Conservation (phyloP, 73 alveolate species). For the Paramecium sexaurelia region DNA sequence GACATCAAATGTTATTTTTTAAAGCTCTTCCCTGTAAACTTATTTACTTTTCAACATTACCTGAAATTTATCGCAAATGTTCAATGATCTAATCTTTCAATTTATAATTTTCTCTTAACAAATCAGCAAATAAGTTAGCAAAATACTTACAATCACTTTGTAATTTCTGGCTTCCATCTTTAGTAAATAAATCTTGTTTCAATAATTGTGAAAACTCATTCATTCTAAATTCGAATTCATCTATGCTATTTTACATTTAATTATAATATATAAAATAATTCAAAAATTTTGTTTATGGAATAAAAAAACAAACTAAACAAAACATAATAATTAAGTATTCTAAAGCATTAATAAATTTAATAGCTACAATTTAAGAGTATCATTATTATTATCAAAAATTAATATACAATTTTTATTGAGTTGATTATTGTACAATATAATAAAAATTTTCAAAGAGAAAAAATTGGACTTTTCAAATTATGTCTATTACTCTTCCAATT, state of each 20-base stretch:
- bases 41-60: background rate
- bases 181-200: background rate
- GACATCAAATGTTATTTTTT: background rate
- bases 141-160: conserved; percentile 7
- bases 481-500: too few species aligned
- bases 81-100: conserved; percentile 34
- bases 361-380: too few species aligned
- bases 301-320: too few species aligned
- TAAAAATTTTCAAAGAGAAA: too few species aligned
- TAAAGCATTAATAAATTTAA: too few species aligned
- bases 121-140: conserved; percentile 12
- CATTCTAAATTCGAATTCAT: conserved; percentile 33
- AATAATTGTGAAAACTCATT: background rate
- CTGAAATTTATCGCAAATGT: conserved; percentile 1
- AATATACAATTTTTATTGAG: too few species aligned
- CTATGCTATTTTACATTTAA: conserved; percentile 7
- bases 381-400: too few species aligned
- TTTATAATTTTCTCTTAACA: conserved; percentile 9
- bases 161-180: background rate
- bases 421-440: too few species aligned
- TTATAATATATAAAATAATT: background rate
- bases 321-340: too few species aligned
- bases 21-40: conserved; percentile 11
- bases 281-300: background rate
- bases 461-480: too few species aligned